phyloP scores from a whole-genome alignment of 1,284 basidiomycete species.

The Fomitiporia mediterranea region DNA sequence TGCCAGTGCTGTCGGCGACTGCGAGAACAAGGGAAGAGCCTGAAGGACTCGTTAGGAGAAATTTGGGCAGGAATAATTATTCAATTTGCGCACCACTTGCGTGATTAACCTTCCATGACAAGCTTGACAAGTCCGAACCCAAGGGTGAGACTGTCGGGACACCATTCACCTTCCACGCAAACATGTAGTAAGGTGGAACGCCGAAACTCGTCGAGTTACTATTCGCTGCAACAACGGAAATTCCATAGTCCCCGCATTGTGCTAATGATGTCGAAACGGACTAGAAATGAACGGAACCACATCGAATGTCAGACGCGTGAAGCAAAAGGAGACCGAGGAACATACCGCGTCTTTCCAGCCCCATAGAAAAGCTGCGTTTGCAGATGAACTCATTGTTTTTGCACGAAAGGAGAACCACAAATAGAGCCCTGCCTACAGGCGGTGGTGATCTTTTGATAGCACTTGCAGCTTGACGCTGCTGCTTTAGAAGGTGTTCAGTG shows the following conservation, averaged over 20 bases:
- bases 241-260: background rate
- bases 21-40: constrained; percentile 40
- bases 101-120: constrained; percentile 42
- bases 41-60: constrained; percentile 22
- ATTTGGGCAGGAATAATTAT: background rate
- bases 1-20: constrained; percentile 41
- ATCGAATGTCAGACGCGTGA: background rate
- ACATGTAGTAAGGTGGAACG: constrained; percentile 45
- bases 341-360: background rate
- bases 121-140: constrained; percentile 34
- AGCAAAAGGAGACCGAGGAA: background rate
- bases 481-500: too few species aligned
- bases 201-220: constrained; percentile 21
- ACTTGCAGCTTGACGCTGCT: too few species aligned
- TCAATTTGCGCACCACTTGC: constrained; percentile 32
- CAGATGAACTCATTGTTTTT: too few species aligned
- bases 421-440: too few species aligned
- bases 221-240: background rate
- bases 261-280: background rate
- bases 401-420: too few species aligned
- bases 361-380: background rate
- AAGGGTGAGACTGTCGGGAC: constrained; percentile 37
- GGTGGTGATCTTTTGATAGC: too few species aligned
- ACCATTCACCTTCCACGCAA: constrained; percentile 39
- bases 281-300: background rate